Evolutionary conservation across 495 filamentous ascomycete genomes (phyloP).

Genomic region (Aspergillus ostianus): DNA sequence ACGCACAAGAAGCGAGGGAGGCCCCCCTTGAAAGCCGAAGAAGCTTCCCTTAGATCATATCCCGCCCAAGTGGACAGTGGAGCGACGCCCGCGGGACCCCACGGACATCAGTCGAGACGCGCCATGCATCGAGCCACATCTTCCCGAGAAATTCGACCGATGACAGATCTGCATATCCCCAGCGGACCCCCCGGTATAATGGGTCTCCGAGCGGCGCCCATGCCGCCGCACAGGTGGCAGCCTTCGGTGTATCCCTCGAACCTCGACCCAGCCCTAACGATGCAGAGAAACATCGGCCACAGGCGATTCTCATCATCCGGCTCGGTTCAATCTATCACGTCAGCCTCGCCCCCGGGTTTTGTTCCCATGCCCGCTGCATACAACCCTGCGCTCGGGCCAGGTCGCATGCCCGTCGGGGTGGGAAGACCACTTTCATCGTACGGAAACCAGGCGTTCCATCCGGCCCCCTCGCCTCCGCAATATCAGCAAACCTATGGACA

Average conservation of each 20-base stretch:
- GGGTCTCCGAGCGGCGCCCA: constrained; percentile 22
- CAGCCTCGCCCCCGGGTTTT: constrained; percentile 31
- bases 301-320: constrained; percentile 42
- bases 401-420: constrained; percentile 27
- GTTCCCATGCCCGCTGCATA: constrained; percentile 29
- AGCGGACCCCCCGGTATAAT: constrained; percentile 23
- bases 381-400: constrained; percentile 29
- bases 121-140: constrained; percentile 39
- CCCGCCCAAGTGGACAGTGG: constrained; percentile 32
- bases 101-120: constrained; percentile 27
- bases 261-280: constrained; percentile 30
- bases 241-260: constrained; percentile 35
- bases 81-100: constrained; percentile 26
- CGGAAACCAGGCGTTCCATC: constrained; percentile 27
- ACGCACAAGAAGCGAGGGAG: constrained; percentile 95
- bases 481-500: constrained; percentile 29
- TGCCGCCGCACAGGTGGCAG: constrained; percentile 40
- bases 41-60: constrained; percentile 41
- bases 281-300: constrained; percentile 27
- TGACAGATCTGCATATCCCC: constrained; percentile 42
- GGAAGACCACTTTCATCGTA: constrained; percentile 34
- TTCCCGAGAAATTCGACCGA: constrained; percentile 45
- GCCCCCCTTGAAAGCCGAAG: constrained; percentile 86
- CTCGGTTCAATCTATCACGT: constrained; percentile 27
- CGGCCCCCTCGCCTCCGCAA: constrained; percentile 38